A percentile compares a stretch with the other conserved stretches of the same genome.
phyloP scores from a whole-genome alignment of 2,329 filamentous ascomycete species.

The Fusarium pseudoanthophilum region DNA sequence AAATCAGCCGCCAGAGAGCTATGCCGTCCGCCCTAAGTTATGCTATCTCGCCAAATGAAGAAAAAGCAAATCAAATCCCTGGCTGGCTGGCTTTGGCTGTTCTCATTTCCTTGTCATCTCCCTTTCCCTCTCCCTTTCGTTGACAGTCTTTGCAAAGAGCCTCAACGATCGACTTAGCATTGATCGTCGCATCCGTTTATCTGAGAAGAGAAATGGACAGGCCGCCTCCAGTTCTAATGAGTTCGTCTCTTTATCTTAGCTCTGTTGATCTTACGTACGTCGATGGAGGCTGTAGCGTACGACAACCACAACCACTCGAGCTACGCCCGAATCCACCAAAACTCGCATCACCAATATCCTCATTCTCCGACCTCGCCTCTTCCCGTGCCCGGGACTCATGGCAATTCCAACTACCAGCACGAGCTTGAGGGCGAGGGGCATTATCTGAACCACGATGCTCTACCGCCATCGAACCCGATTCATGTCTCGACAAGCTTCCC shows the following conservation, averaged over 20 bases:
- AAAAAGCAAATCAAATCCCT: slow-evolving; percentile 29
- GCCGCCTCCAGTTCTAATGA: slow-evolving; percentile 34
- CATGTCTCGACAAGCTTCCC: slow-evolving; percentile 37
- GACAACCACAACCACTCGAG: slow-evolving; percentile 29
- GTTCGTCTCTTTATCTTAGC: slow-evolving; percentile 24
- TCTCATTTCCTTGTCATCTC: slow-evolving; percentile 25
- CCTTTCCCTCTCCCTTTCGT: slow-evolving; percentile 16
- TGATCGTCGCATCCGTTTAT: slow-evolving; percentile 23
- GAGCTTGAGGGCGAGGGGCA: slow-evolving; percentile 20
- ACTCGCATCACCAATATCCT: slow-evolving; percentile 7
- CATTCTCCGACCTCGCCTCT: slow-evolving; percentile 21
- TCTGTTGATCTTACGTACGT: slow-evolving; percentile 30
- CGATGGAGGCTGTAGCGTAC: slow-evolving; percentile 36
- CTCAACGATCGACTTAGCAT: slow-evolving; percentile 25
- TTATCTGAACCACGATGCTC: slow-evolving; percentile 28
- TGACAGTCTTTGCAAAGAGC: slow-evolving; percentile 23
- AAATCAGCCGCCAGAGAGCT: slow-evolving; percentile 22
- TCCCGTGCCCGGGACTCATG: slow-evolving; percentile 32
- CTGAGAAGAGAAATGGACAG: slow-evolving; percentile 35
- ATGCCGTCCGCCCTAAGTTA: slow-evolving; percentile 1
- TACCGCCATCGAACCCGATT: slow-evolving; percentile 11
- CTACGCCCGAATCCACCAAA: slow-evolving; percentile 20
- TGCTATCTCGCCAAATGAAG: slow-evolving; percentile 10
- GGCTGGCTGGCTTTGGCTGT: slow-evolving; percentile 11
- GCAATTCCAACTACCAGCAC: slow-evolving; percentile 1